These are phyloP conservation scores for Pinus albicaulis DNA, from an alignment of 75 land plant species.

Conservation along the genomic window DNA sequence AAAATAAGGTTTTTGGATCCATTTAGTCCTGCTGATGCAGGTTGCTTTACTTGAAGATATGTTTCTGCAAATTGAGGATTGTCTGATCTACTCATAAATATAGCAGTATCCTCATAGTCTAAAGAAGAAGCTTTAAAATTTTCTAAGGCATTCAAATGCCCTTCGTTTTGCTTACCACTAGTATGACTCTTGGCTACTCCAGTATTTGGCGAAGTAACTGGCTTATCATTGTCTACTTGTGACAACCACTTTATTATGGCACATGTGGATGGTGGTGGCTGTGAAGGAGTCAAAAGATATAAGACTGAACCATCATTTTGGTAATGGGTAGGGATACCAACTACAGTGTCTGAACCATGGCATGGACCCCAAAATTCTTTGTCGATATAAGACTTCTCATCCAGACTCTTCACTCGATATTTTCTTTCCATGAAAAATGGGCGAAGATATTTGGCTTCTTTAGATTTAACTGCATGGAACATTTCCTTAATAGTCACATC, in stretches of 20 bases:
- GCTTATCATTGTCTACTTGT: conserved; percentile 2
- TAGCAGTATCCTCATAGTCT: conserved; percentile 12
- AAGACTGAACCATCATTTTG: conserved; percentile 82
- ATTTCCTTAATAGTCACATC: neutral
- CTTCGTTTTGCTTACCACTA: neutral
- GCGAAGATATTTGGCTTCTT: conserved; percentile 18
- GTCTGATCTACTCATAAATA: neutral
- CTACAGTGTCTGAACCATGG: conserved; percentile 13
- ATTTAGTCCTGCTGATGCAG: neutral
- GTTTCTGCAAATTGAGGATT: neutral
- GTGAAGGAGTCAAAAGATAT: conserved; percentile 63
- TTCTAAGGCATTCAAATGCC: neutral
- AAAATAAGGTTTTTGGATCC: neutral
- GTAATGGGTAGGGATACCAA: conserved; percentile 59
- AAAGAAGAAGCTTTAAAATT: conserved; percentile 12
- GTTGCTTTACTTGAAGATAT: neutral
- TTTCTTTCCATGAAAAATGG: conserved; percentile 29
- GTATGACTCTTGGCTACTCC: neutral
- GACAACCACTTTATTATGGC: conserved; percentile 55
- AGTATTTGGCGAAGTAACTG: neutral
- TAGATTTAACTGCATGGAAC: conserved; percentile 26
- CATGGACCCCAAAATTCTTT: neutral
- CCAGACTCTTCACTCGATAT: conserved; percentile 1
- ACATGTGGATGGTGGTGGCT: conserved; percentile 56
- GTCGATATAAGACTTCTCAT: conserved; percentile 2